phyloP scores from a whole-genome alignment of 768 basidiomycete genomes.

The Suillus spraguei region DNA sequence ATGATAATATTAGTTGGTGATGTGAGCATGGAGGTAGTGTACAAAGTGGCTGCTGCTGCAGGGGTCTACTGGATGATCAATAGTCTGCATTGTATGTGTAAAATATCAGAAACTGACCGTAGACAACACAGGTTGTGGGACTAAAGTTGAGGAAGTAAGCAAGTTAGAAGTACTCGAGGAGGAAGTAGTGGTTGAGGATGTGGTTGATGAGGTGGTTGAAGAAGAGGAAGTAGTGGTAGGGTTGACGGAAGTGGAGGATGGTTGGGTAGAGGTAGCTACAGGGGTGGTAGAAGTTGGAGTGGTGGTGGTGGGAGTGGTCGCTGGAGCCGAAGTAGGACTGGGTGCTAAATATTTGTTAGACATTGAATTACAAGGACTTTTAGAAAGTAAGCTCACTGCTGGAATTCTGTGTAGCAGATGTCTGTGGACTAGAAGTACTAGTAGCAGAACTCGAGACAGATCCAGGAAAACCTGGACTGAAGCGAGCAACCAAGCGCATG shows the following conservation, averaged over 20 bases:
- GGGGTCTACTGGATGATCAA: conserved; percentile 3
- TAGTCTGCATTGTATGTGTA: neutral
- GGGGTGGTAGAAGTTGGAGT: conserved; percentile 21
- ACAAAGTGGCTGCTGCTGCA: neutral
- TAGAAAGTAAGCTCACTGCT: neutral
- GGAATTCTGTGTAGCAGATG: neutral
- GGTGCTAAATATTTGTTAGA: neutral
- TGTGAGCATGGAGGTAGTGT: neutral
- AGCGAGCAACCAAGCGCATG: conserved; percentile 16
- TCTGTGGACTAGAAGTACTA: neutral
- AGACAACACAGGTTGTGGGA: neutral
- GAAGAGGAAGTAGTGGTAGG: conserved; percentile 13
- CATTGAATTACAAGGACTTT: conserved; percentile 12
- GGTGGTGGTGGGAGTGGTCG: conserved; percentile 18
- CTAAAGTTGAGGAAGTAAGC: conserved; percentile 8
- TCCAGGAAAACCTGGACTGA: conserved; percentile 6
- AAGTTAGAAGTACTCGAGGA: conserved; percentile 11
- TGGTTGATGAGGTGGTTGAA: conserved; percentile 8
- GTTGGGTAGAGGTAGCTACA: conserved; percentile 3
- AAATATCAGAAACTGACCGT: neutral
- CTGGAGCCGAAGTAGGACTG: conserved; percentile 1
- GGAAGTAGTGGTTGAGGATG: conserved; percentile 6
- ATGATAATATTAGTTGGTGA: neutral
- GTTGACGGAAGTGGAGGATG: conserved; percentile 8
- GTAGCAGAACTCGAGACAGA: neutral